phyloP scores from a whole-genome alignment of 495 filamentous ascomycete genomes.

The Barbatosphaeria neglecta region DNA sequence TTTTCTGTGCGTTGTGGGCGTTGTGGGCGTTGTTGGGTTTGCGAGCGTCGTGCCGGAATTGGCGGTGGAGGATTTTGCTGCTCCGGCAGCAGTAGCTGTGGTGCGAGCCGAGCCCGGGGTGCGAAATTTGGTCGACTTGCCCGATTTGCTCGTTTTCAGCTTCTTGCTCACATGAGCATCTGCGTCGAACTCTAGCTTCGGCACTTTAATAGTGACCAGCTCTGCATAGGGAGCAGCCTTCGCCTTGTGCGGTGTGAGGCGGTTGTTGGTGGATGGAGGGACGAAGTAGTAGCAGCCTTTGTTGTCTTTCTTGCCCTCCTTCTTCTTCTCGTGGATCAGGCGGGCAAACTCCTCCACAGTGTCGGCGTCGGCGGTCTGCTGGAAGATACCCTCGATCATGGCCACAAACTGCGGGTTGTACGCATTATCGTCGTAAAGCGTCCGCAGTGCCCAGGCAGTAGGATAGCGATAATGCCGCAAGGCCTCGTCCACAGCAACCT shows the following conservation, averaged over 20 bases:
- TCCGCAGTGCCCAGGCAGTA: conserved; percentile 43
- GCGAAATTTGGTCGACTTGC: conserved; percentile 2
- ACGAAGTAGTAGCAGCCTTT: conserved; percentile 38
- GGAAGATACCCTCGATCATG: conserved; percentile 36
- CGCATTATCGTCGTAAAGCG: conserved; percentile 38
- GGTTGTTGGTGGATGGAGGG: conserved; percentile 16
- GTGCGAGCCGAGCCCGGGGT: neutral
- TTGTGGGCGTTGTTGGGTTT: neutral
- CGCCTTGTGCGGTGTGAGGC: conserved; percentile 21
- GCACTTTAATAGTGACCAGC: conserved; percentile 27
- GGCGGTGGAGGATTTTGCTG: conserved; percentile 2
- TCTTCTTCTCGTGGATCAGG: conserved; percentile 33
- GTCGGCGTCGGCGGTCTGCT: conserved; percentile 30
- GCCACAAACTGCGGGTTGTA: conserved; percentile 26
- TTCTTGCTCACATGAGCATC: conserved; percentile 25
- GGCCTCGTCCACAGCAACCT: conserved; percentile 36
- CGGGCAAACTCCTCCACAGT: conserved; percentile 29
- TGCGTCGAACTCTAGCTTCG: conserved; percentile 9
- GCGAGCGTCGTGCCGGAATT: neutral
- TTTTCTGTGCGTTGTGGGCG: conserved; percentile 2
- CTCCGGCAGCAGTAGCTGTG: neutral
- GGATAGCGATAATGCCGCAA: conserved; percentile 36
- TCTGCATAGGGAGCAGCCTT: conserved; percentile 29
- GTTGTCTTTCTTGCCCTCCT: conserved; percentile 33
- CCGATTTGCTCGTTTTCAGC: conserved; percentile 12